Evolutionary conservation across 768 basidiomycete species (phyloP).

Genomic region (Suillus tomentosus): DNA sequence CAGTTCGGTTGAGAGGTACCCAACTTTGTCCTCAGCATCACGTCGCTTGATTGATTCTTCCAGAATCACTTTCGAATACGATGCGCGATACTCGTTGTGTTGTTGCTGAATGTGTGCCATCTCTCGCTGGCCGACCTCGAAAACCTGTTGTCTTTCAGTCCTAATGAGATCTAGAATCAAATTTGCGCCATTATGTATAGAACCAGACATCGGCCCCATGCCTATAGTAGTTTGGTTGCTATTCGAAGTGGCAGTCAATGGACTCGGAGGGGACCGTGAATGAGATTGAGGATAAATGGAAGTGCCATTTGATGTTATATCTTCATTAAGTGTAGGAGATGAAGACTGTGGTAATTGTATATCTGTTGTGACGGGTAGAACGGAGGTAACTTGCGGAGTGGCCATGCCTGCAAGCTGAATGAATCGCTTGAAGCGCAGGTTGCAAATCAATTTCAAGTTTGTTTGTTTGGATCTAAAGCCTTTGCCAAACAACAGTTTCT

Average conservation of each 20-base stretch:
- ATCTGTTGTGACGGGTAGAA: slow-evolving; percentile 20
- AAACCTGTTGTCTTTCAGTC: slow-evolving; percentile 8
- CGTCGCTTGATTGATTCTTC: slow-evolving; percentile 1
- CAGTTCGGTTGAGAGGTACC: slow-evolving; percentile 3
- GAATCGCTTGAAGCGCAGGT: not conserved
- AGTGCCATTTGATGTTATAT: too few relatives aligned
- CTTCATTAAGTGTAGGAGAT: not conserved
- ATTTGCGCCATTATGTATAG: slow-evolving; percentile 9
- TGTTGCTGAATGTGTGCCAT: slow-evolving; percentile 1
- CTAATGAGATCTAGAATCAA: slow-evolving; percentile 7
- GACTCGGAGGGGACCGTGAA: not conserved
- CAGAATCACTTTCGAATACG: not conserved
- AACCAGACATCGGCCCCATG: not conserved
- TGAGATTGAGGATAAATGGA: not conserved
- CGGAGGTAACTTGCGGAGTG: slow-evolving; percentile 1
- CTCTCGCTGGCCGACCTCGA: not conserved
- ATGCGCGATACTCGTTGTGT: not conserved
- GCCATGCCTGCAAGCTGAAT: slow-evolving; percentile 6
- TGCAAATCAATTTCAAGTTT: not conserved
- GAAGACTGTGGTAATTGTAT: slow-evolving; percentile 11
- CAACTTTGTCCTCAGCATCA: slow-evolving; percentile 1
- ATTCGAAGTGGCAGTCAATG: not conserved
- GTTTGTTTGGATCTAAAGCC: slow-evolving; percentile 18
- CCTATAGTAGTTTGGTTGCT: not conserved
- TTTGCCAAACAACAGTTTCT: slow-evolving; percentile 16